Evolutionary conservation across 176 grass and related monocot genomes (phyloP).

Genomic region (Hordeum vulgare): DNA sequence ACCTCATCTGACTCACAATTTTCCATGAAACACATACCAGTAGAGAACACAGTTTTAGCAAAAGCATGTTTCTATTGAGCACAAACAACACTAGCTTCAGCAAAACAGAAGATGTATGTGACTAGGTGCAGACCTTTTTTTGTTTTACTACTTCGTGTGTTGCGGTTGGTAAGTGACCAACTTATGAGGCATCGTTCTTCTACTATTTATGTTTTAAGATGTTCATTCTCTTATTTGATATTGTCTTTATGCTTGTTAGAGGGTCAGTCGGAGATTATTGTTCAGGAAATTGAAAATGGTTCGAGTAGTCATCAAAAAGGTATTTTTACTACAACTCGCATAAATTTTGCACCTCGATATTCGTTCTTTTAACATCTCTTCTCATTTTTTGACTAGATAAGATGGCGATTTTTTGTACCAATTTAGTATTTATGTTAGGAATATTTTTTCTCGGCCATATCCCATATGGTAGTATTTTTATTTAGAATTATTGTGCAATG

Average conservation of each 20-base stretch:
- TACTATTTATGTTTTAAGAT: constrained; percentile 15
- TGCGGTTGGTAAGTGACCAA: constrained; percentile 48
- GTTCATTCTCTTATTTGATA: constrained; percentile 2
- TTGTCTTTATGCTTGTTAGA: constrained; percentile 35
- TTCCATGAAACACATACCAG: no score
- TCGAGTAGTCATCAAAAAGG: constrained; percentile 86
- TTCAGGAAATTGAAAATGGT: constrained; percentile 96
- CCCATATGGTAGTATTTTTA: neutral
- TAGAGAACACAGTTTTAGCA: no score
- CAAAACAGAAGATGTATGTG: no score
- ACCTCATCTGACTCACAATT: no score
- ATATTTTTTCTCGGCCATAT: neutral
- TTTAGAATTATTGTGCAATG: neutral
- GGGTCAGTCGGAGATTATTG: constrained; percentile 71
- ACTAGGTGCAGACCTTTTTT: no score
- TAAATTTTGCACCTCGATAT: neutral
- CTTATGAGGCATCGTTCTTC: neutral
- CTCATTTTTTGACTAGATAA: neutral
- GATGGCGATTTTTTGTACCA: neutral
- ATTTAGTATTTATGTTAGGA: neutral
- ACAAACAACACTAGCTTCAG: no score
- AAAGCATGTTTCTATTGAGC: no score
- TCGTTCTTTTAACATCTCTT: neutral
- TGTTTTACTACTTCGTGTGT: no score
- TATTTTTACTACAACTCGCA: constrained; percentile 20